Conservation (phyloP, 2,329 filamentous ascomycete species). For the Bipolaris gigantea region DNA sequence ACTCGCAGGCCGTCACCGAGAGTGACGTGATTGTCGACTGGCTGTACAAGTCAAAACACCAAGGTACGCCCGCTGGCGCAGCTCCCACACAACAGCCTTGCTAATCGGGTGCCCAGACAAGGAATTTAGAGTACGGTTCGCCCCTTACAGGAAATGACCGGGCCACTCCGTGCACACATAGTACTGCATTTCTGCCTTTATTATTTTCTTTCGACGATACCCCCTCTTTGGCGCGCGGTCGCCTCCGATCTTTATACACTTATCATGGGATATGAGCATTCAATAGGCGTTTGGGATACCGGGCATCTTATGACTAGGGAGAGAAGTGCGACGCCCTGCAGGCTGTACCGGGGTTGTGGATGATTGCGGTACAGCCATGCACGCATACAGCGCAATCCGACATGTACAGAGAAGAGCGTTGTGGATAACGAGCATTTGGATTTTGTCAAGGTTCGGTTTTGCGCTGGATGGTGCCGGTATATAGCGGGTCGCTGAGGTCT, state of each 20-base stretch:
- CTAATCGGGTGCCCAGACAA: conserved; percentile 45
- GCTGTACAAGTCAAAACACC: conserved; percentile 68
- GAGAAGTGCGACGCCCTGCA: conserved; percentile 2
- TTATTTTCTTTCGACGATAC: conserved; percentile 43
- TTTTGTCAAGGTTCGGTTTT: conserved; percentile 1
- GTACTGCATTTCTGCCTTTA: conserved; percentile 35
- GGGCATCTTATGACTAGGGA: conserved; percentile 9
- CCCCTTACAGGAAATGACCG: conserved; percentile 41
- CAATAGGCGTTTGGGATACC: conserved; percentile 32
- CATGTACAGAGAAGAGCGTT: conserved; percentile 7
- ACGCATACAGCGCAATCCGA: neutral
- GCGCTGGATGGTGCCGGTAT: neutral
- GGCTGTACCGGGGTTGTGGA: neutral
- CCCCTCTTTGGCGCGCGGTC: conserved; percentile 25
- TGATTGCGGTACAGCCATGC: conserved; percentile 1
- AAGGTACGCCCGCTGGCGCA: conserved; percentile 48
- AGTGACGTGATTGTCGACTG: conserved; percentile 82
- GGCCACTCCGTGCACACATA: conserved; percentile 17
- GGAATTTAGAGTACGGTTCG: conserved; percentile 51
- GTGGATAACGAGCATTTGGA: conserved; percentile 11
- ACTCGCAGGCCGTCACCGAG: conserved; percentile 75
- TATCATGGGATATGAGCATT: conserved; percentile 36
- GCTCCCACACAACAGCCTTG: neutral
- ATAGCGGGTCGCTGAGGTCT: conserved; percentile 2
- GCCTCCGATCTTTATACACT: conserved; percentile 23